A percentile compares a stretch with the other conserved stretches of the same genome.
Conservation (phyloP, 805 yeast genomes). For the Saccharomycodes ludwigii region DNA sequence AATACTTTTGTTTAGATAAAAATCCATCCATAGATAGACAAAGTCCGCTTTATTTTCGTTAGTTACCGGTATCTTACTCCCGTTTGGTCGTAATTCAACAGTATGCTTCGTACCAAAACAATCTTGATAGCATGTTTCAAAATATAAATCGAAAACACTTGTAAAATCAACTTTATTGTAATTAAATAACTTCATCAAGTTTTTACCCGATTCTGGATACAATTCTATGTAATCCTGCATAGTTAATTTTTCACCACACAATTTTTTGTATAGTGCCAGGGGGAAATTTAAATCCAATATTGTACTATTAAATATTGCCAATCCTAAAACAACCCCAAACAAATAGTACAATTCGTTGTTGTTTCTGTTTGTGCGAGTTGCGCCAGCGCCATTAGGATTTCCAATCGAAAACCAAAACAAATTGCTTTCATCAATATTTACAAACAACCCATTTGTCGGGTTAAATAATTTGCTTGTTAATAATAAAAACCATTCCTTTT, state of each 20-base stretch:
- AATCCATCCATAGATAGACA: slow-evolving; percentile 49
- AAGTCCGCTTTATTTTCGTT: slow-evolving; percentile 45
- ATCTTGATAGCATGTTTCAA: slow-evolving; percentile 40
- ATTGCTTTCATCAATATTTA: slow-evolving; percentile 54
- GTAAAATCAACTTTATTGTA: slow-evolving; percentile 33
- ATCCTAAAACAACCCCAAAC: slow-evolving; percentile 77
- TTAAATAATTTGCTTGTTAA: slow-evolving; percentile 59
- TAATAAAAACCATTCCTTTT: slow-evolving; percentile 85
- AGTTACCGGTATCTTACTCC: slow-evolving; percentile 44
- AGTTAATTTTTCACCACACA: slow-evolving; percentile 41
- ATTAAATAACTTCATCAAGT: slow-evolving; percentile 34
- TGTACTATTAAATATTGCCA: slow-evolving; percentile 85
- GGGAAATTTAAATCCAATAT: slow-evolving; percentile 77
- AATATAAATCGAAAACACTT: slow-evolving; percentile 41
- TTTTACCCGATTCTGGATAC: slow-evolving; percentile 53
- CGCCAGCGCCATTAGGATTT: slow-evolving; percentile 10
- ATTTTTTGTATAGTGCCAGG: slow-evolving; percentile 58
- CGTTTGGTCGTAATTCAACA: slow-evolving; percentile 45
- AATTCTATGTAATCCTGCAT: slow-evolving; percentile 56
- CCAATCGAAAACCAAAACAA: slow-evolving; percentile 62
- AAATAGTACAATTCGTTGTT: slow-evolving; percentile 50
- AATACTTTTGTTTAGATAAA: slow-evolving; percentile 46
- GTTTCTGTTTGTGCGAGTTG: slow-evolving; percentile 8
- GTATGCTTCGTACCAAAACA: too few species aligned
- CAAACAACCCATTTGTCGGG: slow-evolving; percentile 56